Percentiles rank a stretch among this genome's conserved stretches.
phyloP scores from a whole-genome alignment of 345 rosid species.

The Salix viminalis region DNA sequence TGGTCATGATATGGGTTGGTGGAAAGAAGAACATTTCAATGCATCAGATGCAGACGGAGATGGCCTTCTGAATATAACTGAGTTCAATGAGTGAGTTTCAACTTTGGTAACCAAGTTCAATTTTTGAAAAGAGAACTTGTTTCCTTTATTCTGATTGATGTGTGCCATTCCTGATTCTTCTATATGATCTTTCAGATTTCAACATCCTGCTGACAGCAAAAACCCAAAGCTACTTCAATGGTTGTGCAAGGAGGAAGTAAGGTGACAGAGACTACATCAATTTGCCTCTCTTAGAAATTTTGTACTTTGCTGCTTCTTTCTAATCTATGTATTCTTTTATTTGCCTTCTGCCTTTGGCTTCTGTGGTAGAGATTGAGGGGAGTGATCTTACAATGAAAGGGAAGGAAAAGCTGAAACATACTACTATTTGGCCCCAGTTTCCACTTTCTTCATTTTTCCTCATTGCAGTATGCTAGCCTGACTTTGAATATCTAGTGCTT shows the following conservation, averaged over 20 bases:
- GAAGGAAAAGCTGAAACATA: neutral
- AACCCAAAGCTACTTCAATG: constrained; percentile 67
- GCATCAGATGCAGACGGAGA: constrained; percentile 95
- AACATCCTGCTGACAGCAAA: constrained; percentile 96
- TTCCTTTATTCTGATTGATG: constrained; percentile 6
- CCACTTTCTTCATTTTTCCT: neutral
- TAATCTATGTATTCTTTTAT: neutral
- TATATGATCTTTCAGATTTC: constrained; percentile 50
- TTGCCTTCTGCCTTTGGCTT: neutral
- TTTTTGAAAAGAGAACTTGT: neutral
- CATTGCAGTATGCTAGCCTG: neutral
- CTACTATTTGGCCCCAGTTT: neutral
- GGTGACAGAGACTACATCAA: constrained; percentile 39
- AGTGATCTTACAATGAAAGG: neutral
- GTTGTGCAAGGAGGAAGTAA: constrained; percentile 94
- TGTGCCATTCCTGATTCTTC: constrained; percentile 10
- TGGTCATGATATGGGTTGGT: constrained; percentile 96
- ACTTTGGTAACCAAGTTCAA: constrained; percentile 7
- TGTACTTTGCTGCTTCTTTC: neutral
- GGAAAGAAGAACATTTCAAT: constrained; percentile 95
- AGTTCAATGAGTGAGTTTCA: constrained; percentile 85
- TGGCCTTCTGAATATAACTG: constrained; percentile 74
- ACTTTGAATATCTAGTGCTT: neutral
- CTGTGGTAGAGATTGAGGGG: neutral
- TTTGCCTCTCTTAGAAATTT: neutral